Percentiles rank a stretch among this genome's conserved stretches.
phyloP scores from a whole-genome alignment of 192 early-diverging fungal genomes.

The Podila epicladia region DNA sequence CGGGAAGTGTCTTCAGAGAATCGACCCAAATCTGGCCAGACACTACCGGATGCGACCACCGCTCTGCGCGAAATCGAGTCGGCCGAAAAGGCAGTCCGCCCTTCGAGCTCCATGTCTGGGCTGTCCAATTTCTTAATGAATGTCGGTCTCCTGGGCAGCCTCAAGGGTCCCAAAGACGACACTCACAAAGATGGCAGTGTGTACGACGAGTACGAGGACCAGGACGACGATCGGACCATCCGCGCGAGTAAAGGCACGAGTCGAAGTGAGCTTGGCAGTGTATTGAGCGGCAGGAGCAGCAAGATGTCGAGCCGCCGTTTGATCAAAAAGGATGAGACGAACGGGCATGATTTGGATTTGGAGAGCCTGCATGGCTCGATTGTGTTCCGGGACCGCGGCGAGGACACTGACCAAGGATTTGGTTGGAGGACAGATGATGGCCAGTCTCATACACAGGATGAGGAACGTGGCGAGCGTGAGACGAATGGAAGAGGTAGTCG shows the following conservation, averaged over 20 bases:
- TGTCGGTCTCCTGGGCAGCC: conserved; percentile 16
- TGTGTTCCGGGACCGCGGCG: conserved; percentile 22
- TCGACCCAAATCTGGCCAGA: background rate
- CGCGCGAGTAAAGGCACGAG: conserved; percentile 33
- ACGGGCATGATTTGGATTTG: conserved; percentile 39
- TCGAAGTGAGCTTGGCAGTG: conserved; percentile 9
- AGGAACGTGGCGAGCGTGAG: background rate
- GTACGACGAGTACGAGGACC: conserved; percentile 3
- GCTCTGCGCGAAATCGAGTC: background rate
- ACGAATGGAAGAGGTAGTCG: background rate
- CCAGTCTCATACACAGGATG: background rate
- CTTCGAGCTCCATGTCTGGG: conserved; percentile 19
- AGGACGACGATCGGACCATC: conserved; percentile 39
- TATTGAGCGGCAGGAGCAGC: conserved; percentile 4
- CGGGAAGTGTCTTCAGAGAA: background rate
- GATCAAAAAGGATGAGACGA: background rate
- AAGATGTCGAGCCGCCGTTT: background rate
- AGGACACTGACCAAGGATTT: background rate
- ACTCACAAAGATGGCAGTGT: background rate
- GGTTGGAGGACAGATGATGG: background rate
- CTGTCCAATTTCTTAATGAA: conserved; percentile 33
- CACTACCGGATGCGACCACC: background rate
- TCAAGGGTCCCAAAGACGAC: background rate
- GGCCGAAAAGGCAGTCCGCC: background rate
- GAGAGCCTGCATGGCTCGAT: conserved; percentile 50